Percentiles rank a stretch among this genome's conserved stretches.
These are phyloP conservation scores for Globisporangium takayamanum DNA, from an alignment of 352 stramenopile species.

Conservation along the genomic window DNA sequence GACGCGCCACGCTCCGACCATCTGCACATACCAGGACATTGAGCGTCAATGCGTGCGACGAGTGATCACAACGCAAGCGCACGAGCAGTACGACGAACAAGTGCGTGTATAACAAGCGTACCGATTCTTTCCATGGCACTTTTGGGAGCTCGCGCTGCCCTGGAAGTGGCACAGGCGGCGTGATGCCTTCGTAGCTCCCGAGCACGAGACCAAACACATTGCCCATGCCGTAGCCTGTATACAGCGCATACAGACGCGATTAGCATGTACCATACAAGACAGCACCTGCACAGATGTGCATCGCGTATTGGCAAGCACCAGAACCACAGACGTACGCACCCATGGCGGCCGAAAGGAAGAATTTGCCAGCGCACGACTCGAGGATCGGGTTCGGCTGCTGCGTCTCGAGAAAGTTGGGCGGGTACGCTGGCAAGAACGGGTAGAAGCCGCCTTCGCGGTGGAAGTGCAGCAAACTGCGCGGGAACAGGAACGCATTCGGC, in stretches of 20 bases:
- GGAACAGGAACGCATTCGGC: slow-evolving; percentile 80
- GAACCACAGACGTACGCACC: slow-evolving; percentile 27
- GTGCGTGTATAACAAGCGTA: slow-evolving; percentile 16
- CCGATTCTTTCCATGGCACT: slow-evolving; percentile 69
- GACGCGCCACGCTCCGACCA: slow-evolving; percentile 58
- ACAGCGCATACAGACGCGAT: too few species aligned
- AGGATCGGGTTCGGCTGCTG: slow-evolving; percentile 68
- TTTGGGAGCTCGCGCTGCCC: slow-evolving; percentile 78
- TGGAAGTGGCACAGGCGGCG: slow-evolving; percentile 65
- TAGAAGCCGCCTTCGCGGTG: slow-evolving; percentile 51
- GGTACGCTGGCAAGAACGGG: slow-evolving; percentile 69
- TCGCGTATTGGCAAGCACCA: background rate
- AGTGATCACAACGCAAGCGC: background rate
- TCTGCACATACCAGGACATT: slow-evolving; percentile 15
- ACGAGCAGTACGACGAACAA: background rate
- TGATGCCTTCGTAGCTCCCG: slow-evolving; percentile 84
- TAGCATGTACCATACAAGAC: too few species aligned
- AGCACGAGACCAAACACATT: slow-evolving; percentile 74
- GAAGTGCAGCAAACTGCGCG: slow-evolving; percentile 40
- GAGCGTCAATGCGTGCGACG: background rate
- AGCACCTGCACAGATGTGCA: background rate
- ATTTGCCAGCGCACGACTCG: slow-evolving; percentile 78
- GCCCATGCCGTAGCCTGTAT: slow-evolving; percentile 68
- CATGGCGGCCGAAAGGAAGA: slow-evolving; percentile 71
- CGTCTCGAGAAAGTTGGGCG: slow-evolving; percentile 50